These are phyloP conservation scores for Leccinum olivaceopallidum DNA, from an alignment of 768 basidiomycete species.

Conservation along the genomic window DNA sequence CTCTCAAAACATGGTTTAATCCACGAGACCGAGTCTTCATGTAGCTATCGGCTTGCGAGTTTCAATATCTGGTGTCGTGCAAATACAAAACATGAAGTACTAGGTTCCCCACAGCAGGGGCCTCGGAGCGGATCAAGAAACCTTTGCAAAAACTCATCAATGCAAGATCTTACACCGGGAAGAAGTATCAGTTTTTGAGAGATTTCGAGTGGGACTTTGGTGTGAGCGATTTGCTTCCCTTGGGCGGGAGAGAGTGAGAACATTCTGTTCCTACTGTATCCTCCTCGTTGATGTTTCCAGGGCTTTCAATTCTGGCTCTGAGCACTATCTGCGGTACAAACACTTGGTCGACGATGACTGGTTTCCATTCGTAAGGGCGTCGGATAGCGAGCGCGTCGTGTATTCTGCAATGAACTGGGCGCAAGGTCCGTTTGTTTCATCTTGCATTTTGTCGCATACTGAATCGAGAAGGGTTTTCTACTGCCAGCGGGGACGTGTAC, in stretches of 20 bases:
- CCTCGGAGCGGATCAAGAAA: conserved; percentile 41
- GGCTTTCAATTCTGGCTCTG: conserved; percentile 51
- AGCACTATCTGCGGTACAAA: conserved; percentile 55
- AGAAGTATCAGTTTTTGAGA: conserved; percentile 54
- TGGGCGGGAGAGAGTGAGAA: conserved; percentile 65
- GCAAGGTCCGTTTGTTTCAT: conserved; percentile 40
- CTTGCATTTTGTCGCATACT: not conserved
- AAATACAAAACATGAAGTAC: conserved; percentile 22
- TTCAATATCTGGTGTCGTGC: too few species aligned
- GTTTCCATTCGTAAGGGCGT: conserved; percentile 55
- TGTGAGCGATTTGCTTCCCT: conserved; percentile 57
- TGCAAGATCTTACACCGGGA: conserved; percentile 45
- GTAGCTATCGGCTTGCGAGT: too few species aligned
- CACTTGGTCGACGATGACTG: conserved; percentile 43
- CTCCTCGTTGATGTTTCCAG: conserved; percentile 26
- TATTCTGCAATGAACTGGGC: conserved; percentile 72
- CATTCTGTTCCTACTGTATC: not conserved
- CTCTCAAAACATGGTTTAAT: too few species aligned
- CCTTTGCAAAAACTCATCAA: conserved; percentile 56
- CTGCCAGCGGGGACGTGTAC: conserved; percentile 47
- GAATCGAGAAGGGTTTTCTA: conserved; percentile 53
- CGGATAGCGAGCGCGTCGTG: conserved; percentile 58
- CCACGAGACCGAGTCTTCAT: too few species aligned
- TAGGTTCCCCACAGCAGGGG: conserved; percentile 65
- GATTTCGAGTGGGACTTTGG: conserved; percentile 62